phyloP scores from a whole-genome alignment of 192 early-diverging fungal genomes.

The Coemansia sp. region DNA sequence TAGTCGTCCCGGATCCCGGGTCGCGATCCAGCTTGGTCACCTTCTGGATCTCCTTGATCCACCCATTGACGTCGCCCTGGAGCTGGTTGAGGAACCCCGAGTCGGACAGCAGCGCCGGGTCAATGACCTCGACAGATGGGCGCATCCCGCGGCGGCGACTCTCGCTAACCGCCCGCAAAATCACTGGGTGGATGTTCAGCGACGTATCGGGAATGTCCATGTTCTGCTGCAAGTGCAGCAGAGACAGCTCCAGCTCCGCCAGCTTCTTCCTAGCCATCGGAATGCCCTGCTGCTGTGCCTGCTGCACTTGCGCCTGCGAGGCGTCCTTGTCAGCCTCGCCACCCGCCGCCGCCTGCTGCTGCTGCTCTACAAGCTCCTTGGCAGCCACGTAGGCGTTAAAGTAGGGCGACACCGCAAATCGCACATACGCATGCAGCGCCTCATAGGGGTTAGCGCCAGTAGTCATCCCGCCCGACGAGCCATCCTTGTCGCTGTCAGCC shows the following conservation, averaged over 20 bases:
- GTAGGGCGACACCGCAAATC: conserved; percentile 91
- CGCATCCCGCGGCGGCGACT: conserved; percentile 65
- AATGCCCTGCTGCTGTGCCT: conserved; percentile 59
- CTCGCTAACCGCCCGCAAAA: conserved; percentile 66
- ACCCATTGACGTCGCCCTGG: conserved; percentile 93
- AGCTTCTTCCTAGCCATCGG: conserved; percentile 99
- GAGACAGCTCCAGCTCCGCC: conserved; percentile 93
- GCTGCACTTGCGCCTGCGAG: conserved; percentile 9
- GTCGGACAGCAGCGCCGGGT: conserved; percentile 68
- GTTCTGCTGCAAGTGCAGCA: conserved; percentile 95
- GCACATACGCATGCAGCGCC: conserved; percentile 85
- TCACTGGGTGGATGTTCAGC: conserved; percentile 82
- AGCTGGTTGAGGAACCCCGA: conserved; percentile 90
- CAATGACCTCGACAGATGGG: conserved; percentile 73
- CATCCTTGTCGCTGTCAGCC: neutral
- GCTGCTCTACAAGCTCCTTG: conserved; percentile 59
- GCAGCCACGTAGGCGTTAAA: conserved; percentile 91
- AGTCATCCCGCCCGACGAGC: conserved; percentile 25
- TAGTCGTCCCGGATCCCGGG: conserved; percentile 84
- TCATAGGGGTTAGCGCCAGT: conserved; percentile 72
- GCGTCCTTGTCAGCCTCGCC: conserved; percentile 64
- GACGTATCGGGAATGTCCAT: conserved; percentile 94
- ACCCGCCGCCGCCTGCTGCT: conserved; percentile 9
- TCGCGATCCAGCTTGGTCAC: conserved; percentile 95
- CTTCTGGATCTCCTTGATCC: conserved; percentile 99